These are phyloP conservation scores for Pichia sp. DNA, from an alignment of 1,139 yeast species.

Conservation along the genomic window DNA sequence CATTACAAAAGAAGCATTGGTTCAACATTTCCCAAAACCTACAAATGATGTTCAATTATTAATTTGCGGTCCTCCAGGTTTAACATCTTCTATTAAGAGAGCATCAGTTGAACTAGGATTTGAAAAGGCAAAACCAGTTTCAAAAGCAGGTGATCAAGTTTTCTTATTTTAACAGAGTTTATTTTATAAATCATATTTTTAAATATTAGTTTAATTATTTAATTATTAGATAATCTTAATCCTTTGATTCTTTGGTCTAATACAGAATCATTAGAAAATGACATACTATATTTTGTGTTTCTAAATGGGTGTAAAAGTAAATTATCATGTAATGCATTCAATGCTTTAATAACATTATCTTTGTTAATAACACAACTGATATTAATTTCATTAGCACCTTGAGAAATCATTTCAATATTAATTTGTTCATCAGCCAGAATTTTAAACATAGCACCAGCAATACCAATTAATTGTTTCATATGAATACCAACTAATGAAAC, in stretches of 20 bases:
- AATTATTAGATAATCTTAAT: conserved; percentile 26
- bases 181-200: not conserved
- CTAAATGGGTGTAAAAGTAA: conserved; percentile 51
- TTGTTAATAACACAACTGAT: conserved; percentile 92
- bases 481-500: conserved; percentile 93
- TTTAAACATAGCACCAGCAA: conserved; percentile 95
- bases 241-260: conserved; percentile 32
- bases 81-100: conserved; percentile 76
- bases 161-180: conserved; percentile 66
- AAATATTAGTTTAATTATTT: not conserved
- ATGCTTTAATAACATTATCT: conserved; percentile 75
- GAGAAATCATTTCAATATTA: conserved; percentile 95
- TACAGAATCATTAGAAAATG: conserved; percentile 15
- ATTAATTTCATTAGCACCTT: conserved; percentile 96
- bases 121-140: conserved; percentile 83
- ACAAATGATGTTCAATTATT: conserved; percentile 62
- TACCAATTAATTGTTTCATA: conserved; percentile 94
- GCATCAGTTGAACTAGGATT: conserved; percentile 74
- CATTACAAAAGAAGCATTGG: conserved; percentile 71
- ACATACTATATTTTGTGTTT: conserved; percentile 15
- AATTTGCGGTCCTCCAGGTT: conserved; percentile 93
- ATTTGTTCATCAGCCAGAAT: conserved; percentile 87
- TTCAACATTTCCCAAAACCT: conserved; percentile 60
- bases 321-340: conserved; percentile 76
- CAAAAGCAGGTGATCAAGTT: conserved; percentile 89